Evolutionary conservation across 1,284 basidiomycete species (phyloP).

Genomic region (Cryptococcus floricola): DNA sequence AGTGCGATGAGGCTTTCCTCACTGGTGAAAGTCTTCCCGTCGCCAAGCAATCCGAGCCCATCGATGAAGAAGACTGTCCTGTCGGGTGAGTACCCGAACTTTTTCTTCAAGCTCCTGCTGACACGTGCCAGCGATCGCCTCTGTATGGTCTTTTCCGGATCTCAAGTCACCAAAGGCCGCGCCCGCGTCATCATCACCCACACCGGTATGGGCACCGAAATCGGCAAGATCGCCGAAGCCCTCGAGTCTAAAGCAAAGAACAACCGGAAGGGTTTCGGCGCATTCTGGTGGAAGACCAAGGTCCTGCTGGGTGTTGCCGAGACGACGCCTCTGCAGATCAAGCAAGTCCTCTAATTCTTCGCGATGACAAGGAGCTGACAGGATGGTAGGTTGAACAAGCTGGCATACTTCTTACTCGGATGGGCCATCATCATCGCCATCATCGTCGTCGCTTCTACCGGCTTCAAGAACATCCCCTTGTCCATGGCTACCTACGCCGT

Average conservation of each 20-base stretch:
- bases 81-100: conserved; percentile 49
- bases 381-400: conserved; percentile 50
- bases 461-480: conserved; percentile 50
- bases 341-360: conserved; percentile 33
- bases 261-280: conserved; percentile 43
- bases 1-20: conserved; percentile 64
- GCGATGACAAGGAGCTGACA: not conserved
- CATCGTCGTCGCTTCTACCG: conserved; percentile 59
- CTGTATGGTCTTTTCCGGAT: conserved; percentile 56
- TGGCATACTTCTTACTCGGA: conserved; percentile 61
- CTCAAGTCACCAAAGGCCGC: conserved; percentile 63
- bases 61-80: conserved; percentile 50
- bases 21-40: conserved; percentile 65
- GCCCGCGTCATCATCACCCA: conserved; percentile 59
- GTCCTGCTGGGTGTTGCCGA: conserved; percentile 51
- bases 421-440: conserved; percentile 58
- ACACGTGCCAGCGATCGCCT: conserved; percentile 32
- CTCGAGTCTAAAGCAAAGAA: conserved; percentile 48
- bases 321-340: conserved; percentile 62
- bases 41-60: conserved; percentile 54
- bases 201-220: conserved; percentile 65
- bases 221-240: conserved; percentile 59
- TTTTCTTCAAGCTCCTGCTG: not conserved
- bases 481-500: conserved; percentile 52
- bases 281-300: conserved; percentile 46